A percentile compares a stretch with the other conserved stretches of the same genome.
Conservation (phyloP, 2,329 filamentous ascomycete species). For the Cladophialophora chaetospira region DNA sequence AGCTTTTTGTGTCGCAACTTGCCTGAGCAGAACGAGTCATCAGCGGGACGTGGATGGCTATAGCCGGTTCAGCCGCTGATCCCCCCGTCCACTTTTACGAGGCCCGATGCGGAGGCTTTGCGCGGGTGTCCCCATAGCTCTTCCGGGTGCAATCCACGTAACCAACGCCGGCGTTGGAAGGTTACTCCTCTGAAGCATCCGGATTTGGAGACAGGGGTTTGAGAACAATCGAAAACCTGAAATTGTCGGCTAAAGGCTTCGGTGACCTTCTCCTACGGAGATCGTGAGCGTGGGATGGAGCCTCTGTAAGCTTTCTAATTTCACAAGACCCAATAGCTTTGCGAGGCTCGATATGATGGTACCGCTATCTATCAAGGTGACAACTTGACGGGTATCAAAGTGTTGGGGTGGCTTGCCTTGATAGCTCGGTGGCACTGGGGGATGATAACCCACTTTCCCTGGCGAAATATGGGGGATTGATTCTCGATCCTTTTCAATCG, state of each 20-base stretch:
- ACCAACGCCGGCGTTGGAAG: constrained; percentile 4
- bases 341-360: constrained; percentile 6
- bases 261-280: constrained; percentile 1
- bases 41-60: constrained; percentile 8
- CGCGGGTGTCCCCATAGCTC: constrained; percentile 10
- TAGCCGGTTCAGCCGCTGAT: constrained; percentile 11
- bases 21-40: neutral
- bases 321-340: neutral
- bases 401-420: neutral
- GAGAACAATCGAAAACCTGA: constrained; percentile 4
- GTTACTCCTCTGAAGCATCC: neutral
- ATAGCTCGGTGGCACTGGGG: neutral
- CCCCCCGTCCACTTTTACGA: constrained; percentile 9
- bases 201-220: neutral
- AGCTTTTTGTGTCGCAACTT: neutral
- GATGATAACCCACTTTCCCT: neutral
- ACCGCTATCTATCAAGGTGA: neutral
- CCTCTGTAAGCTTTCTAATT: neutral
- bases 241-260: neutral
- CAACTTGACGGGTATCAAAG: neutral
- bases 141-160: constrained; percentile 1
- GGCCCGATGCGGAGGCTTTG: constrained; percentile 8
- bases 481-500: constrained; percentile 14
- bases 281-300: constrained; percentile 6
- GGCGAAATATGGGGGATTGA: constrained; percentile 5